Percentiles rank a stretch among this genome's conserved stretches.
These are phyloP conservation scores for Stentor coeruleus DNA, from an alignment of 73 alveolate species.

Conservation along the genomic window DNA sequence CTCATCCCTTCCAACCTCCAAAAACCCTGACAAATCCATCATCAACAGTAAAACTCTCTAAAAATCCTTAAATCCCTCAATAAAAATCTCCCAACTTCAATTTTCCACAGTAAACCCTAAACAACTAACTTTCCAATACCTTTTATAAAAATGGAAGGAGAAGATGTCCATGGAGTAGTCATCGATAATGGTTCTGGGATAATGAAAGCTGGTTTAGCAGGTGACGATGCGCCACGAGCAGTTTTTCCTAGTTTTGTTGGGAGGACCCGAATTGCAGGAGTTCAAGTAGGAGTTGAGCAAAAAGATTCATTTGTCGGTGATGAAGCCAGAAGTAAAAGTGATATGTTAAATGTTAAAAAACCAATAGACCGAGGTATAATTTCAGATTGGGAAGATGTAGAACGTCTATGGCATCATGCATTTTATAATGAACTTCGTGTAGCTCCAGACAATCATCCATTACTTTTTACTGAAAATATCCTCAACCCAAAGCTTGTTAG, in stretches of 20 bases:
- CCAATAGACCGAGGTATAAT: constrained; percentile 60
- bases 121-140: no score
- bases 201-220: constrained; percentile 90
- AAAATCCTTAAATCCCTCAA: no score
- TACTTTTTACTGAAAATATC: constrained; percentile 56
- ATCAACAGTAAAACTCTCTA: no score
- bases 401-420: constrained; percentile 53
- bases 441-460: constrained; percentile 61
- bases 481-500: constrained; percentile 47
- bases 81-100: no score
- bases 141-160: constrained; percentile 49
- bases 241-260: constrained; percentile 81
- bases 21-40: no score
- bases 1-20: no score
- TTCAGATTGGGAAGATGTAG: constrained; percentile 45
- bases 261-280: constrained; percentile 80
- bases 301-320: constrained; percentile 66
- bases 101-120: no score
- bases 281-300: constrained; percentile 75
- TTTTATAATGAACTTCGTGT: constrained; percentile 65
- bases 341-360: constrained; percentile 40
- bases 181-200: constrained; percentile 83
- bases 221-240: constrained; percentile 76
- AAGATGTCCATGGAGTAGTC: constrained; percentile 68
- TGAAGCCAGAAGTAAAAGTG: constrained; percentile 60